Evolutionary conservation across 441 rosid genomes (phyloP).

Genomic region (Gossypium gossypioides): DNA sequence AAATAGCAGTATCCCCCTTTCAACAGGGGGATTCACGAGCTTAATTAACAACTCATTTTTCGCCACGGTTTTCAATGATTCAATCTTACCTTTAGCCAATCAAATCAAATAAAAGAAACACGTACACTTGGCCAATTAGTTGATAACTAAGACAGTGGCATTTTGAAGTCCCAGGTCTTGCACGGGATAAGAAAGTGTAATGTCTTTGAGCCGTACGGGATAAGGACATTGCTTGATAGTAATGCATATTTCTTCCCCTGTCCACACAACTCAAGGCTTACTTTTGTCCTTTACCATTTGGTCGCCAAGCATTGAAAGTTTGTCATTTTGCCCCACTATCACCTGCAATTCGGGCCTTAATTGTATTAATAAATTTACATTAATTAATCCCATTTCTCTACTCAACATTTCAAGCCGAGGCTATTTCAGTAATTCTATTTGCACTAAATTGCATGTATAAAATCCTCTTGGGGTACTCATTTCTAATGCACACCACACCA

Average conservation of each 20-base stretch:
- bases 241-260: background rate
- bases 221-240: background rate
- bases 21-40: conserved; percentile 15
- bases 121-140: too few relatives aligned
- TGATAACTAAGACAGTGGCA: too few relatives aligned
- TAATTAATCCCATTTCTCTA: background rate
- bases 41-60: background rate
- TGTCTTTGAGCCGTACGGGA: background rate
- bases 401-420: conserved; percentile 1
- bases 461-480: background rate
- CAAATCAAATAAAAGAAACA: too few relatives aligned
- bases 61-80: too few relatives aligned
- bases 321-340: background rate
- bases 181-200: background rate
- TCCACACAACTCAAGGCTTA: background rate
- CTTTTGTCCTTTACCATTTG: too few relatives aligned
- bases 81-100: too few relatives aligned
- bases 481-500: conserved; percentile 5
- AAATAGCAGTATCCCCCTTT: background rate
- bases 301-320: background rate
- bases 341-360: background rate
- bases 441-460: conserved; percentile 2
- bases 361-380: background rate
- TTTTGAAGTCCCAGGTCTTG: background rate
- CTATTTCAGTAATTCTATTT: conserved; percentile 14